Evolutionary conservation across 805 yeast genomes (phyloP).

Genomic region (Metschnikowia baotianmanensis): DNA sequence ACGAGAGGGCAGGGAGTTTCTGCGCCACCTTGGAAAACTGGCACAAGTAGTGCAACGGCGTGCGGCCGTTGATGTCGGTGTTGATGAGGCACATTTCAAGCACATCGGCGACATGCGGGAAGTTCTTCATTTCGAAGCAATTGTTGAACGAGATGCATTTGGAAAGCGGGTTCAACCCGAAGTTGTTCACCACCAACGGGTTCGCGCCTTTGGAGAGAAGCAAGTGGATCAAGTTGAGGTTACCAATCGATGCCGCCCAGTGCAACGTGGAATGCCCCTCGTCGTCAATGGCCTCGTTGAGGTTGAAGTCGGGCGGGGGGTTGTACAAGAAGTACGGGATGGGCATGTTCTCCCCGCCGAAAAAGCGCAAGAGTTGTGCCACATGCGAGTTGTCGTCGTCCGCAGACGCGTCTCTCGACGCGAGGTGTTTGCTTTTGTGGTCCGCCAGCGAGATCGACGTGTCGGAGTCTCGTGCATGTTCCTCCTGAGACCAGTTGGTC

Average conservation of each 20-base stretch:
- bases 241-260: constrained; percentile 98
- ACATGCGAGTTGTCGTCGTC: constrained; percentile 48
- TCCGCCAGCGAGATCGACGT: constrained; percentile 30
- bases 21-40: constrained; percentile 62
- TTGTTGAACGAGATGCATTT: constrained; percentile 85
- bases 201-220: constrained; percentile 75
- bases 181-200: constrained; percentile 47
- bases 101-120: constrained; percentile 73
- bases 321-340: constrained; percentile 65
- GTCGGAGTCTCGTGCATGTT: constrained; percentile 36
- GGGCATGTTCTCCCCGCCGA: constrained; percentile 41
- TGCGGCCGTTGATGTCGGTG: constrained; percentile 68
- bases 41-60: constrained; percentile 85
- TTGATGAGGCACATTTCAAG: constrained; percentile 75
- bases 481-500: constrained; percentile 46
- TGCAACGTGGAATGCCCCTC: constrained; percentile 95
- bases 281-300: constrained; percentile 80
- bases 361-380: constrained; percentile 39
- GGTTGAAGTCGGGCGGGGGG: constrained; percentile 64
- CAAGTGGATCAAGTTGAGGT: constrained; percentile 69
- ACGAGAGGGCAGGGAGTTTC: constrained; percentile 74
- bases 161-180: constrained; percentile 86
- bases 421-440: too few relatives aligned
- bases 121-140: constrained; percentile 76
- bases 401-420: too few relatives aligned